phyloP scores from a whole-genome alignment of 2,329 filamentous ascomycete species.

The Microdochium nivale region DNA sequence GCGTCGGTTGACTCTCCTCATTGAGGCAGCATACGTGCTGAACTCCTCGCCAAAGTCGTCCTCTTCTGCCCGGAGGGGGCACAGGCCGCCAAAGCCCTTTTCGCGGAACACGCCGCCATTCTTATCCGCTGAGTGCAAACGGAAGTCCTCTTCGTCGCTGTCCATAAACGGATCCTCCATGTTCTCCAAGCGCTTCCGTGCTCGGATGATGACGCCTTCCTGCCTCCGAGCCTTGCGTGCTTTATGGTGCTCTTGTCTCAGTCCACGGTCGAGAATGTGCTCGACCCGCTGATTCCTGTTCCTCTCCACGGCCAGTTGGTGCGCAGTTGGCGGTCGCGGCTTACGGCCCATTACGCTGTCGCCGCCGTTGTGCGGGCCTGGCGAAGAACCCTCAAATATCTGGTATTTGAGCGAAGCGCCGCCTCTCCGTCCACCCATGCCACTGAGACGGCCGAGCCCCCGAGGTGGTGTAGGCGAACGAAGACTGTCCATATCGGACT shows the following conservation, averaged over 20 bases:
- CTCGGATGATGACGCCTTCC: slow-evolving; percentile 59
- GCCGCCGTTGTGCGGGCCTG: slow-evolving; percentile 41
- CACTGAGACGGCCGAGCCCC: slow-evolving; percentile 24
- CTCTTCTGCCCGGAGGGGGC: slow-evolving; percentile 49
- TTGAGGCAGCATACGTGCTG: slow-evolving; percentile 54
- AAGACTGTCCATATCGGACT: slow-evolving; percentile 44
- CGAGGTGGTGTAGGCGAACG: slow-evolving; percentile 43
- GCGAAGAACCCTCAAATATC: slow-evolving; percentile 52
- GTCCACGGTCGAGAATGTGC: slow-evolving; percentile 68
- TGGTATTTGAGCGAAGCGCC: slow-evolving; percentile 48
- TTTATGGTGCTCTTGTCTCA: slow-evolving; percentile 57
- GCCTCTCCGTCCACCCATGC: slow-evolving; percentile 28
- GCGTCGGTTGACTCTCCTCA: slow-evolving; percentile 55
- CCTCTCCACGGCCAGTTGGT: slow-evolving; percentile 72
- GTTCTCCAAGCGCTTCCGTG: slow-evolving; percentile 53
- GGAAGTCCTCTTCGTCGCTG: slow-evolving; percentile 49
- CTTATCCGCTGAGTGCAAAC: slow-evolving; percentile 18
- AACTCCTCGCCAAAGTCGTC: slow-evolving; percentile 75
- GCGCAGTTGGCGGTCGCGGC: slow-evolving; percentile 68
- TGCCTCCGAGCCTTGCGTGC: slow-evolving; percentile 52
- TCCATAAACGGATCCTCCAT: slow-evolving; percentile 50
- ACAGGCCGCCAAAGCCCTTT: slow-evolving; percentile 54
- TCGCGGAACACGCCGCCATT: slow-evolving; percentile 38
- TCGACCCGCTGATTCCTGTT: slow-evolving; percentile 75
- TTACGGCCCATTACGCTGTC: slow-evolving; percentile 52